Base-by-base conservation (phyloP, 176 grass and related monocot genomes). In the Eragrostis nindensis region DNA sequence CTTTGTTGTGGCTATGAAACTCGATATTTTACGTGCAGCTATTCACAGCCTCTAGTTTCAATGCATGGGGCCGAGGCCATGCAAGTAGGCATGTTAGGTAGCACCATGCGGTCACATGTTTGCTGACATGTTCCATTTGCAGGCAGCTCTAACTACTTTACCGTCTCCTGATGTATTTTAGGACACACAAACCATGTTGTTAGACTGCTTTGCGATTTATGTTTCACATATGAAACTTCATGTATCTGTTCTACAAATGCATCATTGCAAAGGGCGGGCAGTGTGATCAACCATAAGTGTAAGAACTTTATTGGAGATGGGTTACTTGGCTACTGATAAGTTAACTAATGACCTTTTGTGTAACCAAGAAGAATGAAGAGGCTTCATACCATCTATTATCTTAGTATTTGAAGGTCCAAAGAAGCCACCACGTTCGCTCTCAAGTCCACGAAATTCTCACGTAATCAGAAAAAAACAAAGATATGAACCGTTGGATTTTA, bases 21-120 rank as follows among this genome's bases (percentile, higher is more conserved):
- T 17, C 45, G 32, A 80, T 80, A 80, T 70, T 70, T 70, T n/a
- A 5, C 22, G 6, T 9, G 65, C 66, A 68, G 50, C 66, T 1
- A n/a, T 30, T 80, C 52, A 29, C 26, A 27, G 78, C 78, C 66
- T 59, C 78, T 45, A 1, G 39, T 69, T 80, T 60, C 39, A 59
- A 57, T 56, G 38, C 50, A 59, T 57, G 78, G 62, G 76, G 11
- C 62, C 62, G 39, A 26, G 1, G 5, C 11, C 32, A 0, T 57
- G 71, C 52, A 57, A 24, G 52, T 57, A 41, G 71, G 52, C 11
- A 57, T 74, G 71, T 74, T 41, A 55, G 54, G n/a, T 74, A 57
- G 19, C 71, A 74, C 22, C 8, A 29, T 17, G 73, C 55, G 22
- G 17, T 75, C 73, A 61, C 53, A 60, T 61, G 38, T 36, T 57